A percentile compares a stretch with the other conserved stretches of the same genome.
Evolutionary conservation across 176 grass and related monocot genomes (phyloP).

Genomic region (Zea mays): Zm-B73-REFERENCE-NAM-5.0 NC_050099.1:75773001-75773500

Average conservation of each 20-base stretch:
- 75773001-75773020: conserved; percentile 13
- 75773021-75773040: not conserved
- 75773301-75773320: not conserved
- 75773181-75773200: no score
- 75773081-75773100: not conserved
- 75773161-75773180: no score
- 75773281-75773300: not conserved
- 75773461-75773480: conserved; percentile 1
- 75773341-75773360: not conserved
- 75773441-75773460: not conserved
- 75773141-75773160: no score
- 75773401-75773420: not conserved
- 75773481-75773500: conserved; percentile 65
- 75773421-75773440: not conserved
- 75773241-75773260: no score
- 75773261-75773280: no score
- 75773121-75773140: not conserved
- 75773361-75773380: not conserved
- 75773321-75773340: not conserved
- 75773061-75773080: conserved; percentile 7
- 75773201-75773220: no score
- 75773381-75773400: not conserved
- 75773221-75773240: no score
- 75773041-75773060: not conserved
- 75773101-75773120: not conserved